Conservation (phyloP, 306 rosid genomes). For the Trichosanthes cucumerina region DNA sequence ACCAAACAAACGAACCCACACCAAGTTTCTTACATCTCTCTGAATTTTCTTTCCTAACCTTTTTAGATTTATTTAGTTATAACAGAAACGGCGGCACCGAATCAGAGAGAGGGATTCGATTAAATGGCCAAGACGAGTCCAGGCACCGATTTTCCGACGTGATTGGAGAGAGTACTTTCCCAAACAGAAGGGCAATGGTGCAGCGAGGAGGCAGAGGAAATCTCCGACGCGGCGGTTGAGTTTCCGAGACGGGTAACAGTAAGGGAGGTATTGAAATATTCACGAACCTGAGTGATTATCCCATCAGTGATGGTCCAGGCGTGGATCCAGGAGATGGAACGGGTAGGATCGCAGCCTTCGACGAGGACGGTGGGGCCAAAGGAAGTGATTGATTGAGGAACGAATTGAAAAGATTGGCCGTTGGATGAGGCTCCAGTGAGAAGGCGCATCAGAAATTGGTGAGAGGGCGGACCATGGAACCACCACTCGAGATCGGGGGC, state of each 20-base stretch:
- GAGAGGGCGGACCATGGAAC: constrained; percentile 94
- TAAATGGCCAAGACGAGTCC: constrained; percentile 82
- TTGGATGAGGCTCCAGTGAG: constrained; percentile 56
- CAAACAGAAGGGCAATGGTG: constrained; percentile 59
- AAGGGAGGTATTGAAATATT: constrained; percentile 87
- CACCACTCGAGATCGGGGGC: constrained; percentile 95
- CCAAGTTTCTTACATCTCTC: constrained; percentile 24
- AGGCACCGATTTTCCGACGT: constrained; percentile 80
- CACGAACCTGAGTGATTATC: constrained; percentile 75
- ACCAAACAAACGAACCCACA: not conserved
- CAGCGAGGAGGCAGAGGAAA: constrained; percentile 18
- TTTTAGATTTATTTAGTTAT: constrained; percentile 2
- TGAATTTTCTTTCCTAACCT: not conserved
- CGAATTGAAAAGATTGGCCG: constrained; percentile 30
- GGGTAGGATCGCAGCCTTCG: constrained; percentile 57
- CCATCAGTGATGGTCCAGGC: constrained; percentile 81
- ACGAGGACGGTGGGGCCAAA: constrained; percentile 67
- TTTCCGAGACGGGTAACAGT: constrained; percentile 58
- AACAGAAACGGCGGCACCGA: constrained; percentile 15
- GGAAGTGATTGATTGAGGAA: constrained; percentile 41
- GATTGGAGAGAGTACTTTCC: constrained; percentile 72
- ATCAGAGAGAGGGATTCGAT: not conserved
- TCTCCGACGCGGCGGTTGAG: constrained; percentile 25
- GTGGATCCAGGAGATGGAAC: constrained; percentile 76
- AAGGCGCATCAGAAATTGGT: constrained; percentile 71